Conservation (phyloP, 805 yeast species). For the Nakazawaea populi region DNA sequence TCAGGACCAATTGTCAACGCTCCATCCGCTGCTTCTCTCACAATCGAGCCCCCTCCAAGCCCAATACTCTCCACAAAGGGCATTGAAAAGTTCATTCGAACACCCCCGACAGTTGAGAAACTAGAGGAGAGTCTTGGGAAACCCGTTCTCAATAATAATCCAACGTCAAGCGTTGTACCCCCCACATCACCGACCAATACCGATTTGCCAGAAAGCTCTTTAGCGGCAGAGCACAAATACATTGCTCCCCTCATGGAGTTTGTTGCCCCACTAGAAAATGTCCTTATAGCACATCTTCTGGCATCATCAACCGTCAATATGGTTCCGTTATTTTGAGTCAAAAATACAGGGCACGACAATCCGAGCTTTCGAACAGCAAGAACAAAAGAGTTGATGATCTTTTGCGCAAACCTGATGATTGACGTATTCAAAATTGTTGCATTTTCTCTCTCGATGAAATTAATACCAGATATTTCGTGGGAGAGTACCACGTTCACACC, state of each 20-base stretch:
- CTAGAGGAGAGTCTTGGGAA: conserved; percentile 42
- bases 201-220: conserved; percentile 17
- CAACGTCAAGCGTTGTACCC: conserved; percentile 46
- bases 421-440: conserved; percentile 42
- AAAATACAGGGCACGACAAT: conserved; percentile 30
- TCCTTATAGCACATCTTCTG: conserved; percentile 32
- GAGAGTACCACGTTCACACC: conserved; percentile 28
- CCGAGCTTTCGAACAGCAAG: conserved; percentile 30
- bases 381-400: conserved; percentile 33
- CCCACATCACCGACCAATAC: conserved; percentile 41
- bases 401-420: conserved; percentile 34
- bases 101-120: conserved; percentile 40
- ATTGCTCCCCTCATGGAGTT: conserved; percentile 45
- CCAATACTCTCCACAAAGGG: conserved; percentile 46
- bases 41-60: conserved; percentile 45
- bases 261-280: conserved; percentile 45
- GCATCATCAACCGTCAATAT: conserved; percentile 35
- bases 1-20: conserved; percentile 38
- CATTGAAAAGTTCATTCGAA: conserved; percentile 43
- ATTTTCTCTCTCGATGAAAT: conserved; percentile 40
- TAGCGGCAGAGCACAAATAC: conserved; percentile 27
- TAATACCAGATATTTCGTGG: conserved; percentile 35
- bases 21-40: conserved; percentile 21
- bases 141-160: conserved; percentile 36
- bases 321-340: conserved; percentile 46